These are phyloP conservation scores for Skeletonema marinoi DNA, from an alignment of 108 stramenopile species.

Conservation along the genomic window DNA sequence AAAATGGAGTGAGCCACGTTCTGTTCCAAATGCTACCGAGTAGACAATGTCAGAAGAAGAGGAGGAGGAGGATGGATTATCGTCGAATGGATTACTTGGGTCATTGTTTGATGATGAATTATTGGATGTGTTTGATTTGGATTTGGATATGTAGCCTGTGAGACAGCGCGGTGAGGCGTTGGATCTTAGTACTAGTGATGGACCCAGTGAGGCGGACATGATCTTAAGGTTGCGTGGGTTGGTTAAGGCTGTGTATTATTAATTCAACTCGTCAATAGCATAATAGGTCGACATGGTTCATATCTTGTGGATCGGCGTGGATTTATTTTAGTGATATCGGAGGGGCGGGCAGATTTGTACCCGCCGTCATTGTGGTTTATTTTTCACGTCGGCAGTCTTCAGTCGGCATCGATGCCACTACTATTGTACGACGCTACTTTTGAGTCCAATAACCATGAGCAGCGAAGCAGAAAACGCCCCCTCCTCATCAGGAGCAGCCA, in stretches of 20 bases:
- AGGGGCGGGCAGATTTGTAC: no score
- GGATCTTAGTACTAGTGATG: slow-evolving; percentile 43
- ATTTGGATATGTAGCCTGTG: slow-evolving; percentile 11
- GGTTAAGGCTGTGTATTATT: no score
- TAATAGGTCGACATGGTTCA: no score
- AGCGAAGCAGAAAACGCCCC: not conserved
- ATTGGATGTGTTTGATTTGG: not conserved
- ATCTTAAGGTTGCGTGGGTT: not conserved
- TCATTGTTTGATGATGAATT: not conserved
- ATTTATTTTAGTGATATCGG: no score
- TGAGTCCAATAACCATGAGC: not conserved
- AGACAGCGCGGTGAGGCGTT: slow-evolving; percentile 46
- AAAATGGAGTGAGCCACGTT: slow-evolving; percentile 75
- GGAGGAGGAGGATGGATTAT: not conserved
- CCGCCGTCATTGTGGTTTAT: no score
- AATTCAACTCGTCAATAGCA: no score
- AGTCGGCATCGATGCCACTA: no score
- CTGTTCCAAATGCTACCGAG: slow-evolving; percentile 73
- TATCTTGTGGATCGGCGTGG: no score
- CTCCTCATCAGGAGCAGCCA: slow-evolving; percentile 35
- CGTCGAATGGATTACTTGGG: slow-evolving; percentile 36
- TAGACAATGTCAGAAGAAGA: not conserved
- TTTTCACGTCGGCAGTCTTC: no score
- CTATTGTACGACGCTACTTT: no score
- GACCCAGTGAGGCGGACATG: slow-evolving; percentile 48